These are phyloP conservation scores for Ilex paraguariensis DNA, from an alignment of 305 asterid species.

Conservation along the genomic window DNA sequence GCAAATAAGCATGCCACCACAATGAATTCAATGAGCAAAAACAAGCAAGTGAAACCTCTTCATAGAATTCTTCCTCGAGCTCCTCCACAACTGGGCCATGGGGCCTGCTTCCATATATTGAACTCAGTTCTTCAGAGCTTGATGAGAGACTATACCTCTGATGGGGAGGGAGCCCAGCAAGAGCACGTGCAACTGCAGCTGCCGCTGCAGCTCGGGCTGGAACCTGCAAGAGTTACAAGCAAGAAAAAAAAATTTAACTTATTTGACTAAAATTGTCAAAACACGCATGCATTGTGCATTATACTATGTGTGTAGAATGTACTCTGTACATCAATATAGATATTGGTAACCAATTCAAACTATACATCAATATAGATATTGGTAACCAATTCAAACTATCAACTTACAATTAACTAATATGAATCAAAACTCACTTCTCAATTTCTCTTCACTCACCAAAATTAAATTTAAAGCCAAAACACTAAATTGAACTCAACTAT, in stretches of 20 bases:
- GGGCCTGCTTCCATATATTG: slow-evolving; percentile 76
- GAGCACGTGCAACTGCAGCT: slow-evolving; percentile 93
- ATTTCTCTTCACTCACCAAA: too few species aligned
- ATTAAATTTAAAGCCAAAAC: too few species aligned
- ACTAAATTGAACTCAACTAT: too few species aligned
- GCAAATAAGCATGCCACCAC: slow-evolving; percentile 9
- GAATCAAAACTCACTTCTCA: too few species aligned
- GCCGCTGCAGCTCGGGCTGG: slow-evolving; percentile 99
- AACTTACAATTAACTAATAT: too few species aligned
- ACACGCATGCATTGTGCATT: too few species aligned
- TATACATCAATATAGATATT: too few species aligned
- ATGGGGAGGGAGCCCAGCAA: slow-evolving; percentile 92
- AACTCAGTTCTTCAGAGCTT: slow-evolving; percentile 83
- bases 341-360: too few species aligned
- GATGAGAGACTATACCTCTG: slow-evolving; percentile 74
- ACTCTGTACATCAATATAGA: too few species aligned
- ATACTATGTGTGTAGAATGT: too few species aligned
- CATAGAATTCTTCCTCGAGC: slow-evolving; percentile 84
- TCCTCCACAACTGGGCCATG: slow-evolving; percentile 53
- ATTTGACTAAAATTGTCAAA: too few species aligned
- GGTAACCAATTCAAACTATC: too few species aligned
- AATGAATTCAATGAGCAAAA: slow-evolving; percentile 2
- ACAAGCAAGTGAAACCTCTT: slow-evolving; percentile 56
- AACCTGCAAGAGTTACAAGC: slow-evolving; percentile 41
- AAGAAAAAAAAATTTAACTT: not conserved